These are phyloP conservation scores for Francoa sonchifolia DNA, from an alignment of 441 rosid genomes.

Conservation along the genomic window DNA sequence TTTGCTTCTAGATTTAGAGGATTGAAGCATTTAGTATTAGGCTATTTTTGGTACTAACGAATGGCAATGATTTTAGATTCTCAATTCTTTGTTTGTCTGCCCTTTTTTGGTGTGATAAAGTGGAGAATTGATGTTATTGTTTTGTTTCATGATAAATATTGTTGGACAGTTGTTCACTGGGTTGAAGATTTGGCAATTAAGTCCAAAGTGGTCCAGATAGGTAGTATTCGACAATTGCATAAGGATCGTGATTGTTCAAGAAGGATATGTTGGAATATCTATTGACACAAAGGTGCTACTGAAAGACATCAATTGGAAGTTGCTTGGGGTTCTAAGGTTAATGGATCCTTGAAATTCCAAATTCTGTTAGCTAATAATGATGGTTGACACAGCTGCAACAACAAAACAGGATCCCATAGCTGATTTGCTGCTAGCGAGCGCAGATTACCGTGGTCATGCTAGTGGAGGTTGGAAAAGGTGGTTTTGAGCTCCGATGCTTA, in stretches of 20 bases:
- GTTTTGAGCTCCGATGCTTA: slow-evolving; percentile 7
- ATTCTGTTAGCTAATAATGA: slow-evolving; percentile 37
- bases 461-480: slow-evolving; percentile 93
- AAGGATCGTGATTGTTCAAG: slow-evolving; percentile 51
- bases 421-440: slow-evolving; percentile 39
- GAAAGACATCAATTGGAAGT: slow-evolving; percentile 17
- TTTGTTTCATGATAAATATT: too few species aligned
- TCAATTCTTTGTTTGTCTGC: too few species aligned
- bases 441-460: slow-evolving; percentile 55
- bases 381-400: slow-evolving; percentile 56
- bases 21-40: too few species aligned
- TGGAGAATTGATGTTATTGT: too few species aligned
- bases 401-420: slow-evolving; percentile 29
- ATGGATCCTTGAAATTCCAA: slow-evolving; percentile 20
- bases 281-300: slow-evolving; percentile 24
- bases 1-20: too few species aligned
- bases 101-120: too few species aligned
- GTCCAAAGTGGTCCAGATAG: slow-evolving; percentile 22
- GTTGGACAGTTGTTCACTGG: too few species aligned
- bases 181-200: too few species aligned
- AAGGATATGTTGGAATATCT: slow-evolving; percentile 32
- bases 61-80: too few species aligned
- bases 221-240: slow-evolving; percentile 63
- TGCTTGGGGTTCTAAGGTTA: slow-evolving; percentile 24
- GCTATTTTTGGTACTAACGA: too few species aligned